These are phyloP conservation scores for Myriosclerotinia curreyana DNA, from an alignment of 2,329 filamentous ascomycete species.

Conservation along the genomic window DNA sequence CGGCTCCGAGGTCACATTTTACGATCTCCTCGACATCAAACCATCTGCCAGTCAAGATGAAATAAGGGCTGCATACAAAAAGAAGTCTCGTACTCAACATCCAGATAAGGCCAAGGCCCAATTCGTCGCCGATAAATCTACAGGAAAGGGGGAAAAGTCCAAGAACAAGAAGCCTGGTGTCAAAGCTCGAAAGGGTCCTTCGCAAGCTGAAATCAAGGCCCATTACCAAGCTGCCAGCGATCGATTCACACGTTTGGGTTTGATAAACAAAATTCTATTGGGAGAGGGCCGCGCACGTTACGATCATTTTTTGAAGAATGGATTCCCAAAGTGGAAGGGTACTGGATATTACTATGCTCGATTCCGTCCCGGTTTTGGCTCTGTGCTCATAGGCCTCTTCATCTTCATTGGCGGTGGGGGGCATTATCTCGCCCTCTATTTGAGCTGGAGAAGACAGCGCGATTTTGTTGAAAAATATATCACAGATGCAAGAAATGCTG, in stretches of 20 bases:
- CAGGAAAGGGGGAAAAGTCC: constrained; percentile 49
- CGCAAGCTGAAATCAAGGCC: constrained; percentile 69
- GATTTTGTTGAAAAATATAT: constrained; percentile 93
- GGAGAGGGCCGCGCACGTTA: constrained; percentile 81
- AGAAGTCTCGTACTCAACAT: constrained; percentile 77
- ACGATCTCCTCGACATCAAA: constrained; percentile 82
- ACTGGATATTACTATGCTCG: constrained; percentile 98
- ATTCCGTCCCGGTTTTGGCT: constrained; percentile 85
- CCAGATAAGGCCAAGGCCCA: constrained; percentile 93
- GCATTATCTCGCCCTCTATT: constrained; percentile 81
- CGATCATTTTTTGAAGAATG: constrained; percentile 88
- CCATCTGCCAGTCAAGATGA: constrained; percentile 76
- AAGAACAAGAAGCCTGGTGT: constrained; percentile 57
- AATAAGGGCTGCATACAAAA: constrained; percentile 91
- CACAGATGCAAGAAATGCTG: constrained; percentile 78
- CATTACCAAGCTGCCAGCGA: constrained; percentile 79
- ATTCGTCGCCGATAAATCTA: constrained; percentile 65
- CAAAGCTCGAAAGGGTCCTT: constrained; percentile 67
- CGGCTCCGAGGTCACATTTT: constrained; percentile 81
- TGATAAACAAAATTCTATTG: constrained; percentile 82
- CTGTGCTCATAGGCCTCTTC: constrained; percentile 78
- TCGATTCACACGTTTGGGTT: constrained; percentile 76
- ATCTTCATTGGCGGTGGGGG: constrained; percentile 77
- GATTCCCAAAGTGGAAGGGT: constrained; percentile 94
- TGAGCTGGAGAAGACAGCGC: constrained; percentile 84